Conservation (phyloP, 257 asterid genomes). For the Osmanthus fragrans region DNA sequence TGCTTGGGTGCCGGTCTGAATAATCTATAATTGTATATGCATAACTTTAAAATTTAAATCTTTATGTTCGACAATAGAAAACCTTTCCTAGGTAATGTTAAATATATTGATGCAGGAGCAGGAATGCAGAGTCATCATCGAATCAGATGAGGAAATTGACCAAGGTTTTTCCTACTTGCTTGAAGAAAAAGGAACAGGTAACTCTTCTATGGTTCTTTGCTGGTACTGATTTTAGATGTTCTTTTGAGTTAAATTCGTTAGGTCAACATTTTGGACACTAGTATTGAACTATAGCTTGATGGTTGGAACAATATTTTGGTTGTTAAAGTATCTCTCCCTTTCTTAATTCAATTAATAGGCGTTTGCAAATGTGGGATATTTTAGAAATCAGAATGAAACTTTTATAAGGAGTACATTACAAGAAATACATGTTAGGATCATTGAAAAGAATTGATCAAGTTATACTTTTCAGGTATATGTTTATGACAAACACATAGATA, state of each 20-base stretch:
- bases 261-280: not conserved
- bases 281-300: not conserved
- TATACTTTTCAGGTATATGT: too few species aligned
- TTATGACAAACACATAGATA: not conserved
- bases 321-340: constrained; percentile 1
- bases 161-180: constrained; percentile 67
- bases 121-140: constrained; percentile 40
- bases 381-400: constrained; percentile 6
- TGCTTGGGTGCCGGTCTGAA: not conserved
- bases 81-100: constrained; percentile 20
- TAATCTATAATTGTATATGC: not conserved
- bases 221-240: constrained; percentile 12
- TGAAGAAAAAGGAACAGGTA: constrained; percentile 64
- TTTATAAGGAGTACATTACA: not conserved
- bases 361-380: not conserved
- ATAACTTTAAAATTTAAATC: not conserved
- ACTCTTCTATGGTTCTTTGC: constrained; percentile 7
- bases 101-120: constrained; percentile 35
- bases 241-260: not conserved
- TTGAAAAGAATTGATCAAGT: too few species aligned
- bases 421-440: too few species aligned
- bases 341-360: constrained; percentile 10
- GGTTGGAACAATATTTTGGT: not conserved
- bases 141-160: constrained; percentile 77
- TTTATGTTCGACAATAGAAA: not conserved